Conservation (phyloP, 148 eudicot genomes). For the Polygonum aviculare region DNA sequence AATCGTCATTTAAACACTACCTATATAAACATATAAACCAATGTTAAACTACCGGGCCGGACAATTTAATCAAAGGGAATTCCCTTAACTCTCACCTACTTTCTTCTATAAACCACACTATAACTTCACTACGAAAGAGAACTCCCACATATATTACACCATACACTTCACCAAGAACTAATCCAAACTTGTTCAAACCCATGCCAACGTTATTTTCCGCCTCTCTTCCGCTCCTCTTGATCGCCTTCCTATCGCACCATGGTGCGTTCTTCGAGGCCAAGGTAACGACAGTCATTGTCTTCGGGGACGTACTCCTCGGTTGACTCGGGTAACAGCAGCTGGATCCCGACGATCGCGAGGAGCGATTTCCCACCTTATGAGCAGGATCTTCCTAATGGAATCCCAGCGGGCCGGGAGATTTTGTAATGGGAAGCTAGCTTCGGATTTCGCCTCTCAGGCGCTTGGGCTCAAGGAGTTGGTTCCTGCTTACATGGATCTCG, state of each 20-base stretch:
- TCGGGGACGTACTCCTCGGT: constrained; percentile 94
- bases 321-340: constrained; percentile 84
- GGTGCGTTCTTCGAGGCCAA: constrained; percentile 15
- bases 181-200: background rate
- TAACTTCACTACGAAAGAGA: background rate
- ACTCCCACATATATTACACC: background rate
- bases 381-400: constrained; percentile 44
- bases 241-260: background rate
- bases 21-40: too few species aligned
- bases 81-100: background rate
- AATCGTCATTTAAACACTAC: too few species aligned
- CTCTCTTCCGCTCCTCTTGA: background rate
- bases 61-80: too few species aligned
- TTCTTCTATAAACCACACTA: background rate
- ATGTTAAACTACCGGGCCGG: too few species aligned
- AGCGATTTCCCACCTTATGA: constrained; percentile 83
- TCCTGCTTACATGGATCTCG: constrained; percentile 83
- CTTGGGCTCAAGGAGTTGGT: constrained; percentile 56
- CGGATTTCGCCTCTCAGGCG: constrained; percentile 66
- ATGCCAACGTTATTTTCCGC: background rate
- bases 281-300: constrained; percentile 65
- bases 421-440: constrained; percentile 62
- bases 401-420: constrained; percentile 86
- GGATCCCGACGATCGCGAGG: constrained; percentile 42
- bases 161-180: background rate